These are phyloP conservation scores for Trichoderma sp. DNA, from an alignment of 2,329 filamentous ascomycete species.

Conservation along the genomic window DNA sequence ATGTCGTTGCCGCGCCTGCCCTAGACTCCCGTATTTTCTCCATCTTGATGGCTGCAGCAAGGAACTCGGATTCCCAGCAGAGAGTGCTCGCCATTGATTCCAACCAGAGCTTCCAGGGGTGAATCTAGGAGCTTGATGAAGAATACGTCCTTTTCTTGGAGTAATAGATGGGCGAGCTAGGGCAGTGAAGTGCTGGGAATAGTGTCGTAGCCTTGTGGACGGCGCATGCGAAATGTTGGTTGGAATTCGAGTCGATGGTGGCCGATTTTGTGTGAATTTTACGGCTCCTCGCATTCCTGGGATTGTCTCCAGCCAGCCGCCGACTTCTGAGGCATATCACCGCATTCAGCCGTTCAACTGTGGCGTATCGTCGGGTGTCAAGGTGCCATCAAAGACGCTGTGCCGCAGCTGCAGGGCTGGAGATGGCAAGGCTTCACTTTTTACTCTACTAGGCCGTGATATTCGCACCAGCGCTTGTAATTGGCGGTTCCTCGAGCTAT, in stretches of 20 bases:
- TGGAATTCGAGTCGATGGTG: constrained; percentile 23
- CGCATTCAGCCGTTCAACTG: constrained; percentile 23
- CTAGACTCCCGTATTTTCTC: constrained; percentile 25
- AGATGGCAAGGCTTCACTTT: constrained; percentile 4
- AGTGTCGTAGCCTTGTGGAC: constrained; percentile 5
- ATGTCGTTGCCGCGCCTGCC: constrained; percentile 20
- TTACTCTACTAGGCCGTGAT: neutral
- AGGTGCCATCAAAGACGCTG: neutral
- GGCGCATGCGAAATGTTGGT: constrained; percentile 3
- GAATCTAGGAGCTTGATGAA: constrained; percentile 17
- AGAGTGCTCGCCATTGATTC: constrained; percentile 18
- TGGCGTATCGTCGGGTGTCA: neutral
- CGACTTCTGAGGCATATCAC: constrained; percentile 24
- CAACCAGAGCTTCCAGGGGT: constrained; percentile 4
- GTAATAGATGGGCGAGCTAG: constrained; percentile 21
- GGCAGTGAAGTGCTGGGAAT: constrained; percentile 21
- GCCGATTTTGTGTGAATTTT: constrained; percentile 23
- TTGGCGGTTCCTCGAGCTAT: constrained; percentile 6
- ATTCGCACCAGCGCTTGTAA: neutral
- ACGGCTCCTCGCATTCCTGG: constrained; percentile 34
- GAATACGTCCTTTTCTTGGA: constrained; percentile 4
- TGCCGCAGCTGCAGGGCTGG: neutral
- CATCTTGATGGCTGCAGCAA: constrained; percentile 20
- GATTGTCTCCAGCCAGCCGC: constrained; percentile 24
- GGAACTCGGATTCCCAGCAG: neutral